These are phyloP conservation scores for Aspergillus nomiae DNA, from an alignment of 2,329 filamentous ascomycete genomes.

Conservation along the genomic window DNA sequence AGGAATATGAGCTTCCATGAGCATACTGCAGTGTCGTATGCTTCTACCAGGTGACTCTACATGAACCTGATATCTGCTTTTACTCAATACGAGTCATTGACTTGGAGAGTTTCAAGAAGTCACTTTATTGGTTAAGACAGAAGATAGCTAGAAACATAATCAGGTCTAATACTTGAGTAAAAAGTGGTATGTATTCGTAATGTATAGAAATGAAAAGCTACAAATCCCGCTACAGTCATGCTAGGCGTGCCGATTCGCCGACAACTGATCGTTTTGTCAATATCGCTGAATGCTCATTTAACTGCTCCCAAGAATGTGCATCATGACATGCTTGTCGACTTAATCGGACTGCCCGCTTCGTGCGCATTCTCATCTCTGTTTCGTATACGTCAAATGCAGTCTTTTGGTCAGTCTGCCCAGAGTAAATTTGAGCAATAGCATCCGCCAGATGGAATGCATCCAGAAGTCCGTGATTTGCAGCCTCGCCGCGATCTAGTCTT, in stretches of 20 bases:
- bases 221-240: background rate
- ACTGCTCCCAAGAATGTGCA: slow-evolving; percentile 33
- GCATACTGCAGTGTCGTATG: background rate
- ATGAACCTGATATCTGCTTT: background rate
- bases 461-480: slow-evolving; percentile 35
- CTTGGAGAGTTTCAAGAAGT: background rate
- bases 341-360: slow-evolving; percentile 31
- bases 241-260: background rate
- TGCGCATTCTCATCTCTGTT: slow-evolving; percentile 33
- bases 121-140: background rate
- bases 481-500: slow-evolving; percentile 31
- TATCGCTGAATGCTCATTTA: slow-evolving; percentile 32
- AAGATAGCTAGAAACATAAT: background rate
- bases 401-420: slow-evolving; percentile 4
- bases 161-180: background rate
- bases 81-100: background rate
- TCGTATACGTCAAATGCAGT: slow-evolving; percentile 31
- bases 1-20: background rate
- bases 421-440: slow-evolving; percentile 20
- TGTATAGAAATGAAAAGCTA: background rate
- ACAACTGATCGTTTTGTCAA: slow-evolving; percentile 26
- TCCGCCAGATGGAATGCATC: slow-evolving; percentile 26
- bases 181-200: background rate
- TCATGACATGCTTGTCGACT: slow-evolving; percentile 39
- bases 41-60: background rate